phyloP scores from a whole-genome alignment of 768 basidiomycete genomes.

The Lentinula detonsa region DNA sequence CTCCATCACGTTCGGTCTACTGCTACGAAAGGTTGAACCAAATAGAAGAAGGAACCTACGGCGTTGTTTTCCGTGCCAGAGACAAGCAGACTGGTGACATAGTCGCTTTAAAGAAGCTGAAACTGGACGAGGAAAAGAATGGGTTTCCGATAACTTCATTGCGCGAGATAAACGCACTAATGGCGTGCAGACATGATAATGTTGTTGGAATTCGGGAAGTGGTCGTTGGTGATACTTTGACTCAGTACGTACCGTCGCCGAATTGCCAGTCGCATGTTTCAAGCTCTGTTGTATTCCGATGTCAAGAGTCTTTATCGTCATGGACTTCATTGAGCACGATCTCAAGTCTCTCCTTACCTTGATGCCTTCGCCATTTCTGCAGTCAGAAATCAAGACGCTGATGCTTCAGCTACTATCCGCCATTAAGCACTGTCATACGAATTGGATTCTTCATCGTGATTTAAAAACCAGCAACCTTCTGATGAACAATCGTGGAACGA shows the following conservation, averaged over 20 bases:
- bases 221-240: constrained; percentile 96
- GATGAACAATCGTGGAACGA: constrained; percentile 98
- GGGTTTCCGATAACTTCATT: constrained; percentile 97
- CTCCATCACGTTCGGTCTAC: constrained; percentile 89
- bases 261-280: constrained; percentile 21
- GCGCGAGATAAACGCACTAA: constrained; percentile 93
- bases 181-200: constrained; percentile 91
- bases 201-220: constrained; percentile 97
- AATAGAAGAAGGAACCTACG: constrained; percentile 98
- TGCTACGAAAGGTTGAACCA: constrained; percentile 93
- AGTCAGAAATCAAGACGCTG: constrained; percentile 97
- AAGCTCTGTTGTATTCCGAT: constrained; percentile 8
- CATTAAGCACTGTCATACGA: constrained; percentile 87
- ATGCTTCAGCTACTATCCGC: constrained; percentile 92
- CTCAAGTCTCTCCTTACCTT: constrained; percentile 91
- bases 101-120: constrained; percentile 95
- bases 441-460: constrained; percentile 98
- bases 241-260: constrained; percentile 71
- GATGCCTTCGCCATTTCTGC: constrained; percentile 95
- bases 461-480: constrained; percentile 95
- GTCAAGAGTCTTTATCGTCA: constrained; percentile 92
- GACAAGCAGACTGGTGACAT: constrained; percentile 95
- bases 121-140: constrained; percentile 97
- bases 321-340: constrained; percentile 99
- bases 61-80: constrained; percentile 92